These are phyloP conservation scores for Paecilomyces sp. DNA, from an alignment of 2,329 filamentous ascomycete species.

Conservation along the genomic window DNA sequence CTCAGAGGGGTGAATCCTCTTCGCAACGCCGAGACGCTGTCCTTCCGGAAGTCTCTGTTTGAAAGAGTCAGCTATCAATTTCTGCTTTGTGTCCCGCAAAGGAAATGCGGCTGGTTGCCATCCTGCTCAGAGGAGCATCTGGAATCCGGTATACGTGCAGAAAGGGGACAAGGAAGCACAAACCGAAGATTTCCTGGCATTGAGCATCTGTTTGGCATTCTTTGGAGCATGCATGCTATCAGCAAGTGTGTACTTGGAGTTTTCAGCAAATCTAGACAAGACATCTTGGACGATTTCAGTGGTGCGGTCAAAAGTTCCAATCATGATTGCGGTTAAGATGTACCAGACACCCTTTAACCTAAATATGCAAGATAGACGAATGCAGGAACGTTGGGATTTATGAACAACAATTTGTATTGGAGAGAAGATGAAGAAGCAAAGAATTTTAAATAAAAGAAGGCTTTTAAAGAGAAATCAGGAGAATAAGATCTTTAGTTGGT, in stretches of 20 bases:
- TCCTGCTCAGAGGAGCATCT: not conserved
- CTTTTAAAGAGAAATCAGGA: not conserved
- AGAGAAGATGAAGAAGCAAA: not conserved
- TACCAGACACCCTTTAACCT: not conserved
- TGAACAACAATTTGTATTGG: not conserved
- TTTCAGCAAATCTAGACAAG: not conserved
- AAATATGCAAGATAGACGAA: not conserved
- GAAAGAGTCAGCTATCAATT: not conserved
- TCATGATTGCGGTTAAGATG: not conserved
- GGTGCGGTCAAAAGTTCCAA: not conserved
- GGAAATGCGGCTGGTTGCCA: not conserved
- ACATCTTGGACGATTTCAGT: not conserved
- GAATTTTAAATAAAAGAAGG: not conserved
- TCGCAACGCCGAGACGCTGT: not conserved
- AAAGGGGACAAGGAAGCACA: not conserved
- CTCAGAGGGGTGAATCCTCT: not conserved
- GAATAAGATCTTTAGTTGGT: not conserved
- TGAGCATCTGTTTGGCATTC: not conserved
- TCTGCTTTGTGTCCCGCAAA: not conserved
- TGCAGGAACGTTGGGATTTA: not conserved
- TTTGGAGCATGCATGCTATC: conserved; percentile 5
- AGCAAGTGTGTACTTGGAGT: conserved; percentile 1
- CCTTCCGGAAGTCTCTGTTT: not conserved
- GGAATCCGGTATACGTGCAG: not conserved
- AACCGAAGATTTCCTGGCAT: not conserved